Percentiles rank a stretch among this genome's conserved stretches.
Conservation (phyloP, 1,139 yeast genomes). For the Hyphopichia burtonii region DNA sequence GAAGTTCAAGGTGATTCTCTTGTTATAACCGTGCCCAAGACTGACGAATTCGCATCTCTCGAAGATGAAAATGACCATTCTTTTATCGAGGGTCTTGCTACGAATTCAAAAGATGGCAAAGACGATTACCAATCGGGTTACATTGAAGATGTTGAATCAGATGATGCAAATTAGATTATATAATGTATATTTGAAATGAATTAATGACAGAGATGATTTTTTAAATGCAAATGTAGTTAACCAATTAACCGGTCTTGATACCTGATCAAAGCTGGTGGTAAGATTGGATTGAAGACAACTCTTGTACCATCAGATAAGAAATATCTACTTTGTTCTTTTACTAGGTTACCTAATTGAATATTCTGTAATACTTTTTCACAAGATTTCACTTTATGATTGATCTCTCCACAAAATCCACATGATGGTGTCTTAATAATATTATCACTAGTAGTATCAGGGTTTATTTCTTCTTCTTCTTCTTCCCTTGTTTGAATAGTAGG, state of each 20-base stretch:
- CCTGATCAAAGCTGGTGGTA: background rate
- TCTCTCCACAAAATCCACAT: slow-evolving; percentile 1
- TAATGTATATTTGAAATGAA: background rate
- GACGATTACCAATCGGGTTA: background rate
- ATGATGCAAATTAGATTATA: background rate
- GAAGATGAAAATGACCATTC: background rate
- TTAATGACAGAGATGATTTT: no score
- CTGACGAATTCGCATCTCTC: background rate
- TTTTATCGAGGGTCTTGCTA: slow-evolving; percentile 4
- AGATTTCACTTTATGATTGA: slow-evolving; percentile 1
- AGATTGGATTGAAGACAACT: background rate
- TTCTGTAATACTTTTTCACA: background rate
- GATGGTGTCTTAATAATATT: background rate
- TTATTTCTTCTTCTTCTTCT: background rate
- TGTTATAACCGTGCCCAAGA: slow-evolving; percentile 1
- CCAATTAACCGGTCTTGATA: background rate
- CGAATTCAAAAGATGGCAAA: background rate
- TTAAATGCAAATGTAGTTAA: background rate
- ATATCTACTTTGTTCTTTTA: background rate
- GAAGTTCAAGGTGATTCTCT: background rate
- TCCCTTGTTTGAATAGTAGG: background rate
- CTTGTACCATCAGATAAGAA: background rate
- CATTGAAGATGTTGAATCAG: slow-evolving; percentile 3
- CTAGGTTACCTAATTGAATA: background rate
- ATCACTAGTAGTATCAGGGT: background rate